These are phyloP conservation scores for Fusarium nisikadoi DNA, from an alignment of 2,329 filamentous ascomycete species.

Conservation along the genomic window DNA sequence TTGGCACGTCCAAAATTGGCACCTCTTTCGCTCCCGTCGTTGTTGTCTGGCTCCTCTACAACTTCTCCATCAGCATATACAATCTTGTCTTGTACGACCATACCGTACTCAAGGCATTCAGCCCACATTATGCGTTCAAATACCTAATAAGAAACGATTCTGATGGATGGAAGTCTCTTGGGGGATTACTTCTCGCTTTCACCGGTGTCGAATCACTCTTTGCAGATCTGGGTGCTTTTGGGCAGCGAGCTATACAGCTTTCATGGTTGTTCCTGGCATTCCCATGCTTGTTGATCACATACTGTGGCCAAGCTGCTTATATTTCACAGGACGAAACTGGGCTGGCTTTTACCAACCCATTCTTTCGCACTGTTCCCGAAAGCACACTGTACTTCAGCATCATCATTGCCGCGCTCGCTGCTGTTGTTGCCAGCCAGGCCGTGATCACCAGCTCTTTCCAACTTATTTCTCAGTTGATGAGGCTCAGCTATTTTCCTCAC, in stretches of 20 bases:
- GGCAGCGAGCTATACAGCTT: conserved; percentile 74
- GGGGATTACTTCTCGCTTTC: conserved; percentile 79
- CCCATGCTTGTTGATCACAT: conserved; percentile 73
- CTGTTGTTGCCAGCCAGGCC: conserved; percentile 81
- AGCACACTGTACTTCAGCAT: conserved; percentile 76
- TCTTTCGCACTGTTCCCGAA: conserved; percentile 75
- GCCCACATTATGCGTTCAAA: conserved; percentile 67
- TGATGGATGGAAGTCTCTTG: conserved; percentile 71
- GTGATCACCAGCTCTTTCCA: conserved; percentile 83
- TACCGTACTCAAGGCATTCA: conserved; percentile 66
- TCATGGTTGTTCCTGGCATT: conserved; percentile 76
- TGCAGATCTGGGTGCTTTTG: conserved; percentile 81
- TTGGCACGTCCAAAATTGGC: conserved; percentile 71
- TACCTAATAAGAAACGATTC: conserved; percentile 70
- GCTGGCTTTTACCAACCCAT: conserved; percentile 67
- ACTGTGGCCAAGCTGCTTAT: conserved; percentile 79
- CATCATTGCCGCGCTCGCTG: conserved; percentile 74
- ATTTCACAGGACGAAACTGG: conserved; percentile 67
- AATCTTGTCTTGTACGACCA: conserved; percentile 64
- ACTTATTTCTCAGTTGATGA: conserved; percentile 77
- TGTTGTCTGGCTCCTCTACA: conserved; percentile 73
- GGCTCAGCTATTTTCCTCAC: conserved; percentile 76
- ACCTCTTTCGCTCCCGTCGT: conserved; percentile 73
- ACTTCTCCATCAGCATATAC: conserved; percentile 71
- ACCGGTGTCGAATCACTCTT: conserved; percentile 84